Percentiles rank a stretch among this genome's conserved stretches.
phyloP scores from a whole-genome alignment of 495 filamentous ascomycete species.

The Pyrenopolyporus hunteri region DNA sequence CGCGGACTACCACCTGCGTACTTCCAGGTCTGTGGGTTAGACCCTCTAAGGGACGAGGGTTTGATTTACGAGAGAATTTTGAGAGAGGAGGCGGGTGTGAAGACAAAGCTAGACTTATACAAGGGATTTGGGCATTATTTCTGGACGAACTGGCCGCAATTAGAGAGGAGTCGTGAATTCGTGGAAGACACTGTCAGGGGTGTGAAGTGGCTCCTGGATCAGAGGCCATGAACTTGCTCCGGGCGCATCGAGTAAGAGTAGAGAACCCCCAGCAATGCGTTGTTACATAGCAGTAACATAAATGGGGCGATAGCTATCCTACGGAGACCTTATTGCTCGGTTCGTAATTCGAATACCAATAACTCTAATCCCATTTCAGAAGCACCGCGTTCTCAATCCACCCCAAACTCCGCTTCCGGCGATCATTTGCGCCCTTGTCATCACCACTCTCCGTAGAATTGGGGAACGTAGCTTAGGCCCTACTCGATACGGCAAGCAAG shows the following conservation, averaged over 20 bases:
- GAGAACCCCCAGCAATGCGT: neutral
- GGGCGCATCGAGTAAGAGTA: neutral
- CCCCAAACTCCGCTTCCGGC: slow-evolving; percentile 23
- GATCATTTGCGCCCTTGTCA: slow-evolving; percentile 28
- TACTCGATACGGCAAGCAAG: slow-evolving; percentile 7
- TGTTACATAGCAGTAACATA: no score
- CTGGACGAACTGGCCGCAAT: slow-evolving; percentile 44
- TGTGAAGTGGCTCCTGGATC: slow-evolving; percentile 34
- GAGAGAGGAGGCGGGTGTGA: slow-evolving; percentile 42
- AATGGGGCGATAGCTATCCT: no score
- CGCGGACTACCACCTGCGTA: slow-evolving; percentile 41
- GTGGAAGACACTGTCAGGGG: slow-evolving; percentile 35
- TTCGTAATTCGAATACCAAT: no score
- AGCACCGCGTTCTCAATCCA: neutral
- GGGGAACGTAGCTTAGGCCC: slow-evolving; percentile 1
- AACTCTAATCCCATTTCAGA: neutral
- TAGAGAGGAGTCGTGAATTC: slow-evolving; percentile 30
- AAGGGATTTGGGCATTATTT: slow-evolving; percentile 54
- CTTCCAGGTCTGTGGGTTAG: slow-evolving; percentile 49
- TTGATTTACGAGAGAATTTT: slow-evolving; percentile 51
- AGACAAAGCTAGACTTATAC: slow-evolving; percentile 47
- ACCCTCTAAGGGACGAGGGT: slow-evolving; percentile 50
- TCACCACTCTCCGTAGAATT: slow-evolving; percentile 5
- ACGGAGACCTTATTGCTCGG: no score
- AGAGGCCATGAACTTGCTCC: slow-evolving; percentile 11